Conservation (phyloP, 2,329 filamentous ascomycete species). For the Emergomyces africanus region DNA sequence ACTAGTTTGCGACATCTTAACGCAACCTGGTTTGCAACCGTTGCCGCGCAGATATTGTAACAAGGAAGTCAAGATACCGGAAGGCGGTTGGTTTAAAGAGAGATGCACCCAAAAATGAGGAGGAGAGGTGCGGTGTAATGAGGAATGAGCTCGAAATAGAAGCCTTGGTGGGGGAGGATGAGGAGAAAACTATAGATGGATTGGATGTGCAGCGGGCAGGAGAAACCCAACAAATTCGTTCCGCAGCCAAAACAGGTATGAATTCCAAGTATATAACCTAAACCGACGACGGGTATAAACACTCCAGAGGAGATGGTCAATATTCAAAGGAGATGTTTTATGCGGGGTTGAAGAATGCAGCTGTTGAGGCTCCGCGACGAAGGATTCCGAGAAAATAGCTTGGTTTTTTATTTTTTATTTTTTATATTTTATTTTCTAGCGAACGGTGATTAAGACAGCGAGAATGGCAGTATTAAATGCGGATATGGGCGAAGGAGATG, state of each 20-base stretch:
- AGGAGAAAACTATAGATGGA: too few relatives aligned
- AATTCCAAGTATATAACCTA: background rate
- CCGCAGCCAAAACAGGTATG: background rate
- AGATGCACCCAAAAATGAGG: background rate
- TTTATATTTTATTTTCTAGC: background rate
- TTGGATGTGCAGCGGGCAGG: background rate
- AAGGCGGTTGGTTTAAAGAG: background rate
- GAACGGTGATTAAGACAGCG: background rate
- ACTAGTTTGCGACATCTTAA: constrained; percentile 1
- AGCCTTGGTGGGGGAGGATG: background rate
- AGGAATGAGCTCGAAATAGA: too few relatives aligned
- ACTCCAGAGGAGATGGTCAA: background rate
- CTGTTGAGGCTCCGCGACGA: background rate
- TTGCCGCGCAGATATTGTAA: background rate
- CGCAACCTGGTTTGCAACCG: background rate
- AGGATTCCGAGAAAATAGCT: too few relatives aligned
- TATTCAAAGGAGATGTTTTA: background rate
- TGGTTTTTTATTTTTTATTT: too few relatives aligned
- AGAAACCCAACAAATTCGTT: background rate
- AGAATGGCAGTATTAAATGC: background rate
- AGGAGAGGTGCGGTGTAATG: too few relatives aligned
- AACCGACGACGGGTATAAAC: background rate
- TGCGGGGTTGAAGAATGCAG: background rate
- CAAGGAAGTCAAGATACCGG: background rate
- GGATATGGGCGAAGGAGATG: background rate